Conservation (phyloP, 352 stramenopile genomes). For the Globisporangium solare region DNA sequence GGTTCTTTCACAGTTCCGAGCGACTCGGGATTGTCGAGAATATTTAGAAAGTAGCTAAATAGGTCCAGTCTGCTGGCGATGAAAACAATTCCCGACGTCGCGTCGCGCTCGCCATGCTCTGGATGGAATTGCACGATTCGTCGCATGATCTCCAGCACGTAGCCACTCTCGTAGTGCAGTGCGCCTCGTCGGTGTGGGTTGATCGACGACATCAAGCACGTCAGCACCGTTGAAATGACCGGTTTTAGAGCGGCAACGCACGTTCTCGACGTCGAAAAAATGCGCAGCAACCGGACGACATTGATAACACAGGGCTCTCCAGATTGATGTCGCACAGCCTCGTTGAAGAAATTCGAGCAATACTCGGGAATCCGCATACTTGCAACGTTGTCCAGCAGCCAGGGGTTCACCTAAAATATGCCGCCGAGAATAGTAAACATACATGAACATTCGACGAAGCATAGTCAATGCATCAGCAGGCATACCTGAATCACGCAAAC, state of each 20-base stretch:
- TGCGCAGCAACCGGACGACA: slow-evolving; percentile 59
- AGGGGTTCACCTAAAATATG: slow-evolving; percentile 49
- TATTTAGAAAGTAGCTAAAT: slow-evolving; percentile 71
- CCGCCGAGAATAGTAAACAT: not conserved
- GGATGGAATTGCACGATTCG: slow-evolving; percentile 64
- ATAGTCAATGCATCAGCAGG: not conserved
- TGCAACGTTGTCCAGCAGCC: slow-evolving; percentile 45
- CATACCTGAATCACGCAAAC: slow-evolving; percentile 69
- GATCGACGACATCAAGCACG: slow-evolving; percentile 44
- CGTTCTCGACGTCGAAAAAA: slow-evolving; percentile 49
- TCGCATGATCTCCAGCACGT: slow-evolving; percentile 69
- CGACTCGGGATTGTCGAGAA: slow-evolving; percentile 54
- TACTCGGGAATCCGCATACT: slow-evolving; percentile 60
- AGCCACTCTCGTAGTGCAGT: slow-evolving; percentile 64
- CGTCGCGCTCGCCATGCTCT: slow-evolving; percentile 57
- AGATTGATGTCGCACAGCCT: slow-evolving; percentile 53
- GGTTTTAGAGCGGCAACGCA: slow-evolving; percentile 59
- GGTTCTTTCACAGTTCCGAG: slow-evolving; percentile 61
- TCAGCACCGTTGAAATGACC: slow-evolving; percentile 47
- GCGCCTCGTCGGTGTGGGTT: slow-evolving; percentile 43
- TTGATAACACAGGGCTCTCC: slow-evolving; percentile 62
- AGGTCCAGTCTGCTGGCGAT: slow-evolving; percentile 61
- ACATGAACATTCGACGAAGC: too few species aligned
- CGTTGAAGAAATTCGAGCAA: slow-evolving; percentile 61
- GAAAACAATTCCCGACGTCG: slow-evolving; percentile 66